Base-by-base conservation (phyloP, 2,329 filamentous ascomycete species). In the Scedosporium minutisporum region DNA sequence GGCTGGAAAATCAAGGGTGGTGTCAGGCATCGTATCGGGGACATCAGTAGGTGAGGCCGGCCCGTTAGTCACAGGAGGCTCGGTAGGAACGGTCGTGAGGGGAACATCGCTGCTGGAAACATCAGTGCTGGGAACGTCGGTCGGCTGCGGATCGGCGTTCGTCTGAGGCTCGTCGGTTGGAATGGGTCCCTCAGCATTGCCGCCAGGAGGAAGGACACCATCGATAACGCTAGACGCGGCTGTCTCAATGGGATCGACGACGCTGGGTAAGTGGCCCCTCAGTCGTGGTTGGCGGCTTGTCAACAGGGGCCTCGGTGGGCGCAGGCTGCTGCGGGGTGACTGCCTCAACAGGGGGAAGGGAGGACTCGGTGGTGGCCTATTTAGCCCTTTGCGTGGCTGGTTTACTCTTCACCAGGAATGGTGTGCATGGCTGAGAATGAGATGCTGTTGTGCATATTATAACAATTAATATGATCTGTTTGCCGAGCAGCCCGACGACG, bases 71-170 rank as follows among this genome's bases (percentile, higher is more conserved):
- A 46, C 25, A 29, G 64, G 60, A 25, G 57, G 51, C 57, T 62
- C 63, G 44, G 18, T 14, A 63, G 38, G 44, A 12, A 4, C 33
- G 29, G 5, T 44, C 58, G 25, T 27, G 23, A 57, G n/a, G 21
- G 41, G 44, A 38, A 25, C 42, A 48, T 53, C 48, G n/a, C 14
- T n/a, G 41, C 60, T 60, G 12, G 61, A 61, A 29, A 33, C 42
- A 29, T 33, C 44, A n/a, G 46, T 59, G 48, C 51, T 27, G 10
- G 57, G 16, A 18, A 55, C 18, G 16, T 42, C 48, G 9, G 60
- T 62, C 18, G 44, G 25, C 23, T 60, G n/a, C 23, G 53, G 62
- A 51, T 63, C 64, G 38, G 51, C 60, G 53, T 62, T 66, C n/a
- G 44, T 48, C 44, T 48, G 44, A 10, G 44, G 51, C n/a, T 21